Conservation (phyloP, 495 filamentous ascomycete species). For the Cetradonia linearis region DNA sequence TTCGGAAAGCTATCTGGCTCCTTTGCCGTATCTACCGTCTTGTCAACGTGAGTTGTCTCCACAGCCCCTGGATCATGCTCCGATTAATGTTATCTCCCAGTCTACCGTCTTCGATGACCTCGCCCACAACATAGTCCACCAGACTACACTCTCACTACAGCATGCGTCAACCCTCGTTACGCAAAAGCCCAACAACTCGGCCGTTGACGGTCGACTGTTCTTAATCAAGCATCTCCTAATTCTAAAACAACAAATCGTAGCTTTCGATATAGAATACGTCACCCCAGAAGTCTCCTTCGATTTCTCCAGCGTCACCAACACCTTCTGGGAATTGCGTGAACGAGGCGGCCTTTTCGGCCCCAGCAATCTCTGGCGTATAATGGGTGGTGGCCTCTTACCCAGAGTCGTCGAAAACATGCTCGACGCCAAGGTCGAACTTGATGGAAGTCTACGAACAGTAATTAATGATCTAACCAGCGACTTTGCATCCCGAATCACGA, state of each 20-base stretch:
- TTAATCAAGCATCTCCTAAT: slow-evolving; percentile 84
- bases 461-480: slow-evolving; percentile 70
- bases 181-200: slow-evolving; percentile 41
- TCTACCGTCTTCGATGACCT: slow-evolving; percentile 68
- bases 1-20: slow-evolving; percentile 71
- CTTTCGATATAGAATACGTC: slow-evolving; percentile 84
- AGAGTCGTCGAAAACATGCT: slow-evolving; percentile 58
- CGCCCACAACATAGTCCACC: slow-evolving; percentile 67
- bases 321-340: slow-evolving; percentile 64
- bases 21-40: slow-evolving; percentile 75
- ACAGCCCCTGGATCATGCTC: slow-evolving; percentile 20
- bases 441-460: slow-evolving; percentile 62
- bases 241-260: slow-evolving; percentile 82
- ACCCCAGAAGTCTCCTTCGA: slow-evolving; percentile 63
- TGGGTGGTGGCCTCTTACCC: slow-evolving; percentile 49
- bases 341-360: slow-evolving; percentile 63
- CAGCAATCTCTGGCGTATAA: slow-evolving; percentile 45
- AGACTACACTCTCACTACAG: slow-evolving; percentile 58
- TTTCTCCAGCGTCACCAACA: slow-evolving; percentile 68
- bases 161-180: slow-evolving; percentile 40
- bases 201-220: slow-evolving; percentile 67
- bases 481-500: slow-evolving; percentile 46
- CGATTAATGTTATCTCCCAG: slow-evolving; percentile 27
- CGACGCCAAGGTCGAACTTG: slow-evolving; percentile 72
- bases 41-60: slow-evolving; percentile 53